These are phyloP conservation scores for Tuber microsphaerosporum DNA, from an alignment of 495 filamentous ascomycete species.

Conservation along the genomic window DNA sequence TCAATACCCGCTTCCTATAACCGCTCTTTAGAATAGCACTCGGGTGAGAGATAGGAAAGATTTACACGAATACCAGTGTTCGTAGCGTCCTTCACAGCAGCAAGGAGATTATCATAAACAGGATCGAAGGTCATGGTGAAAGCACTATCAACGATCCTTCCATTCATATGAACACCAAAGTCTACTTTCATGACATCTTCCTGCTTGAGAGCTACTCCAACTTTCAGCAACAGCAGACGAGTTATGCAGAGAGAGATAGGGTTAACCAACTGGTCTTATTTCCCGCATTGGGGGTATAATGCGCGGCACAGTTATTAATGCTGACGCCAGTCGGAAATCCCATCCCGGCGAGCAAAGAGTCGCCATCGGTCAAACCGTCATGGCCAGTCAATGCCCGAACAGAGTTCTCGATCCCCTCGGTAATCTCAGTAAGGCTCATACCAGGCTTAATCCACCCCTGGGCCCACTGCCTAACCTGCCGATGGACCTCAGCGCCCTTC, in stretches of 20 bases:
- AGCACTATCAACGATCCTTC: constrained; percentile 84
- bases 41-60: not conserved
- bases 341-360: constrained; percentile 71
- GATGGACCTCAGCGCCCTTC: constrained; percentile 77
- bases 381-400: constrained; percentile 74
- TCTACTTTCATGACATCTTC: constrained; percentile 91
- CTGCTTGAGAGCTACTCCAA: constrained; percentile 55
- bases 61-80: constrained; percentile 66
- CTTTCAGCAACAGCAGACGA: not conserved
- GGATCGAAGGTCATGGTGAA: constrained; percentile 86
- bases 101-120: constrained; percentile 73
- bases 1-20: constrained; percentile 66
- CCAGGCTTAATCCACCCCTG: constrained; percentile 77
- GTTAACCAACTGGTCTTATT: constrained; percentile 55
- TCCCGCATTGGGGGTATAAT: constrained; percentile 88
- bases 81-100: constrained; percentile 76
- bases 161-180: constrained; percentile 85
- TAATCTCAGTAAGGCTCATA: constrained; percentile 69
- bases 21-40: constrained; percentile 19
- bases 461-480: constrained; percentile 77
- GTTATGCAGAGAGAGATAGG: not conserved
- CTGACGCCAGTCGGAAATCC: constrained; percentile 83
- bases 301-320: constrained; percentile 80
- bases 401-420: constrained; percentile 76
- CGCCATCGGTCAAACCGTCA: constrained; percentile 68